These are phyloP conservation scores for Xylaria sp. DNA, from an alignment of 2,329 filamentous ascomycete species.

Conservation along the genomic window DNA sequence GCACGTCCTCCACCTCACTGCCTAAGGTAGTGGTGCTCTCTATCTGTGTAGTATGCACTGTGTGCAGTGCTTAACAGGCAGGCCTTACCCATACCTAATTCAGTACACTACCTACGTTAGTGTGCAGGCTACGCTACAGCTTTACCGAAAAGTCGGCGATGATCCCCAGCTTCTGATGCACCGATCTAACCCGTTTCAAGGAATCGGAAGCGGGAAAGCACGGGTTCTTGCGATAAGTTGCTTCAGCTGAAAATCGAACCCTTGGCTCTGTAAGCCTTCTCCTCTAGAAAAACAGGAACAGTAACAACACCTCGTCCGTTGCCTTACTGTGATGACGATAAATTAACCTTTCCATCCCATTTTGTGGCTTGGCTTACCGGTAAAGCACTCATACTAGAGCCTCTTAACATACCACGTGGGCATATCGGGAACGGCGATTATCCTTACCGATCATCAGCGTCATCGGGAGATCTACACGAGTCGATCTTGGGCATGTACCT, in stretches of 20 bases:
- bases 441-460: constrained; percentile 5
- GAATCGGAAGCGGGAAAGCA: constrained; percentile 27
- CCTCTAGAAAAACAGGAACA: neutral
- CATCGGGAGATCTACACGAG: constrained; percentile 7
- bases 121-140: constrained; percentile 5
- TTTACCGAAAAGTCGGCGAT: constrained; percentile 1
- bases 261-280: constrained; percentile 26
- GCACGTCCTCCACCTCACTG: neutral
- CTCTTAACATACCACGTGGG: constrained; percentile 25
- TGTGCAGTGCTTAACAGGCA: neutral
- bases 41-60: neutral
- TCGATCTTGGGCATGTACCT: neutral
- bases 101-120: neutral
- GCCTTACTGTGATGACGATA: neutral
- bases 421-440: constrained; percentile 10
- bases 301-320: constrained; percentile 10
- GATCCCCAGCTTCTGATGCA: constrained; percentile 16
- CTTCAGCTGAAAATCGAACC: constrained; percentile 32
- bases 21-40: neutral
- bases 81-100: neutral
- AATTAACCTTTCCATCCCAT: constrained; percentile 6
- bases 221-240: neutral
- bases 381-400: neutral
- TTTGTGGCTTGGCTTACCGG: constrained; percentile 7
- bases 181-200: constrained; percentile 22